Base-by-base conservation (phyloP, 192 early-diverging fungal genomes). In the Phycomyces nitens region DNA sequence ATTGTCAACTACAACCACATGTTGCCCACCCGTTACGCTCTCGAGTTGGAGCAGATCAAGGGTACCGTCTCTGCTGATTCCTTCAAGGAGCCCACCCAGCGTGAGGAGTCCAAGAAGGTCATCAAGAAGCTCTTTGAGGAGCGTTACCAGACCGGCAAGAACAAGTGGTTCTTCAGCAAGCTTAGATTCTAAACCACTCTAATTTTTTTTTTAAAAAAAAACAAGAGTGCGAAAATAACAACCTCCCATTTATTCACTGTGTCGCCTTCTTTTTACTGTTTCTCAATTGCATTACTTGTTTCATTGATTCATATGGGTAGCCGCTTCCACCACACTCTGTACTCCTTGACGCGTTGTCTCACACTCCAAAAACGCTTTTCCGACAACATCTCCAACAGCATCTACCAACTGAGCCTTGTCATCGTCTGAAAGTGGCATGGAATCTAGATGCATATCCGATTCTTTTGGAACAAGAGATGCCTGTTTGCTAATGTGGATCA, bases 91-190 rank as follows among this genome's bases (percentile, higher is more conserved):
- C 93, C 92, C 62, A 77, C 93, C 71, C 94, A 97, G 82, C 88
- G 93, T 70, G 72, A 86, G 57, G 82, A 85, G 34, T 88, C 94
- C 81, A 93, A 91, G 84, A 96, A 95, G 87, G 88, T 87, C 75
- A 83, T 99, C 82, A 96, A 92, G 85, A 92, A 89, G 86, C 83
- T 92, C 66, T 93, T 99, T 74, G 87, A 98, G 87, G 94, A 97
- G 84, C 89, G 94, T 77, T 95, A 98, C 87, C 87, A 91, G 76
- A 83, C 86, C 71, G 97, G 97, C 81, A 99, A 98, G 92, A 98
- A 97, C 91, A 94, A 94, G 88, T 99, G 97, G 97, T 99, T 99
- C 94, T 99, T 99, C 86, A 89, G 90, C 84, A 99, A 99, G 89
- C 92, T 99, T 69, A 85, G 90, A 73, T 94, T 93, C 88, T 93